Evolutionary conservation across 2,329 filamentous ascomycete genomes (phyloP).

Genomic region (Venturiaceae sp.): DNA sequence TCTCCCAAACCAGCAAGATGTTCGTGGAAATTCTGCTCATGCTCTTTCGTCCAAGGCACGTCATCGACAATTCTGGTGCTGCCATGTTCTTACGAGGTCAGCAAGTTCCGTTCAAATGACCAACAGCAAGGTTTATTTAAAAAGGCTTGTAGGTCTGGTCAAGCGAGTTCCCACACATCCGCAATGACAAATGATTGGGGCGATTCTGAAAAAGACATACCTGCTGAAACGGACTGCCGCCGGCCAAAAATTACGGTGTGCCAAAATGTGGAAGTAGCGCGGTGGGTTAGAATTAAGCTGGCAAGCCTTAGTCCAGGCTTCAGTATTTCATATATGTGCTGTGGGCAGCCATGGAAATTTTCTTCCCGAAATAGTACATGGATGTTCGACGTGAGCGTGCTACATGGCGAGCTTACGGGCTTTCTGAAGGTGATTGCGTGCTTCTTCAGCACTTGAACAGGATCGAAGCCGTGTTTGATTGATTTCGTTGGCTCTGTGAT

Average conservation of each 20-base stretch:
- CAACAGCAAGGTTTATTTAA: too few relatives aligned
- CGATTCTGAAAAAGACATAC: not conserved
- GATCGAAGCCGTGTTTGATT: constrained; percentile 26
- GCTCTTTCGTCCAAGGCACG: constrained; percentile 22
- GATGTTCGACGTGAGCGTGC: constrained; percentile 24
- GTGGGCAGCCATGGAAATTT: constrained; percentile 28
- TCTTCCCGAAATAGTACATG: constrained; percentile 26
- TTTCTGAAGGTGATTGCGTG: constrained; percentile 25
- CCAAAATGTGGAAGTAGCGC: constrained; percentile 26
- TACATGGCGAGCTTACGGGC: constrained; percentile 13
- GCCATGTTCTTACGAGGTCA: constrained; percentile 20
- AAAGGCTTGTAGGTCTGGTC: too few relatives aligned
- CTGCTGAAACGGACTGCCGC: constrained; percentile 10
- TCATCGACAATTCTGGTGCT: constrained; percentile 25
- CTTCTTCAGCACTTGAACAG: constrained; percentile 27
- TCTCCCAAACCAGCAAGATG: constrained; percentile 23
- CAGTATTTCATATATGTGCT: constrained; percentile 26
- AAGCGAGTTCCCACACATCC: too few relatives aligned
- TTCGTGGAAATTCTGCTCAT: constrained; percentile 18
- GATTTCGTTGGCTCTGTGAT: not conserved
- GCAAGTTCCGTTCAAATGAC: constrained; percentile 20
- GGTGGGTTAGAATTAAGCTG: constrained; percentile 22
- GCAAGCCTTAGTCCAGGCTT: constrained; percentile 25
- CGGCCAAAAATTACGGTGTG: constrained; percentile 27
- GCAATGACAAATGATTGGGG: too few relatives aligned